Percentiles rank a stretch among this genome's conserved stretches.
phyloP scores from a whole-genome alignment of 2,329 filamentous ascomycete genomes.

The Xylaria polymorpha region DNA sequence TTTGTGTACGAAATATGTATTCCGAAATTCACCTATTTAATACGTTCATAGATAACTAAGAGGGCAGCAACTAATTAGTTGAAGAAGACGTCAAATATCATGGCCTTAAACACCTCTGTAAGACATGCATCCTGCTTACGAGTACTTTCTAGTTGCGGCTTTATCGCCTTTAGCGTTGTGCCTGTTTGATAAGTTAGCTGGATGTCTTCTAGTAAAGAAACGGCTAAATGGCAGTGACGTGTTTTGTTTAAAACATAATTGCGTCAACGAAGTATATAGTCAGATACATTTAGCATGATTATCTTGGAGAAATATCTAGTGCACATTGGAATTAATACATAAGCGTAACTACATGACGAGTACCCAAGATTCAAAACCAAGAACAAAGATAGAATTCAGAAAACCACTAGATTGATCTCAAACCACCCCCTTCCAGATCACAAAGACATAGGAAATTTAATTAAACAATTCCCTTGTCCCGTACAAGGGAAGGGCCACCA shows the following conservation, averaged over 20 bases:
- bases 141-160: no score
- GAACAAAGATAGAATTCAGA: background rate
- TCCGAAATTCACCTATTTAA: no score
- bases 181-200: no score
- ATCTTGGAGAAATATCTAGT: background rate
- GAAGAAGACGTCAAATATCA: no score
- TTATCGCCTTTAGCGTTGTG: no score
- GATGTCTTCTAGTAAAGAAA: no score
- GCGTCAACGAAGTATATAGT: background rate
- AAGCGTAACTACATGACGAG: background rate
- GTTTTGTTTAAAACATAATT: background rate
- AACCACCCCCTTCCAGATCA: background rate
- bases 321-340: background rate
- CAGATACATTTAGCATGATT: background rate
- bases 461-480: background rate
- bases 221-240: no score
- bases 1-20: no score
- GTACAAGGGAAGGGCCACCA: background rate
- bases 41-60: no score
- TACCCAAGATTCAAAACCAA: background rate
- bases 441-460: background rate
- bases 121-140: no score
- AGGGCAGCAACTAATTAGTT: no score
- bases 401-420: background rate
- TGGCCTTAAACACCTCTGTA: no score